Base-by-base conservation (phyloP, 805 yeast species). In the Saccharomyces jurei region DNA sequence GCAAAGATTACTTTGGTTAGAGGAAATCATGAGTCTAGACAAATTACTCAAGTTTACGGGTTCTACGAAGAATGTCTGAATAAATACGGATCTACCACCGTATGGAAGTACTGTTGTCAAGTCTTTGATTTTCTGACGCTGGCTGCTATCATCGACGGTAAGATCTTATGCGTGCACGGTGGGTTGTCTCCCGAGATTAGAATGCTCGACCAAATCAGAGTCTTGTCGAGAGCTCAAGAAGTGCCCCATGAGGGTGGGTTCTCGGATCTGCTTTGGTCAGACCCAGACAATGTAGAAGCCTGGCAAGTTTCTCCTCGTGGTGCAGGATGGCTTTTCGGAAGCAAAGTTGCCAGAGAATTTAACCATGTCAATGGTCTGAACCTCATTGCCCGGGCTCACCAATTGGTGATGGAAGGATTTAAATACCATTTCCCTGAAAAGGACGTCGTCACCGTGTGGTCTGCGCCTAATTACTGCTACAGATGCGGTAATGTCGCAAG, bases 201-300 rank as follows among this genome's bases (percentile, higher is more conserved):
- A 69, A 91, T 94, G 96, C 78, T 92, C 61, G 99, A 92, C 71
- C 99, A 92, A 72, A 90, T 92, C 60, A 78, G 98, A 64, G 98
- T 92, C 21, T 76, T 92, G 55, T 86, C 94, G 52, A 80, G 99
- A 66, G 98, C 98, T 2, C 98, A 92, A 72, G 98, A 92, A 72
- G 97, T 92, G 50, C 99, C 99, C 2, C 98, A 94, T 70, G 99
- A 92, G 74, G 99, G 99, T 62, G 98, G 97, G 2, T 92, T 92
- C 71, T 94, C 97, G 68, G 99, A 92, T 71, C 80, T 92, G 64
- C 91, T 92, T 44, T 92, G 99, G 99, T 86, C 95, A 22, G 99
- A 92, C 67, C 99, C 99, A 1, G 98, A 92, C 69, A 91, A 91
- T 65, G 96, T 91, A 48, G 97, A 89, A 63, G 89, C 96, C 11